Evolutionary conservation across 441 rosid species (phyloP).

Genomic region (Erodium chrysanthum): DNA sequence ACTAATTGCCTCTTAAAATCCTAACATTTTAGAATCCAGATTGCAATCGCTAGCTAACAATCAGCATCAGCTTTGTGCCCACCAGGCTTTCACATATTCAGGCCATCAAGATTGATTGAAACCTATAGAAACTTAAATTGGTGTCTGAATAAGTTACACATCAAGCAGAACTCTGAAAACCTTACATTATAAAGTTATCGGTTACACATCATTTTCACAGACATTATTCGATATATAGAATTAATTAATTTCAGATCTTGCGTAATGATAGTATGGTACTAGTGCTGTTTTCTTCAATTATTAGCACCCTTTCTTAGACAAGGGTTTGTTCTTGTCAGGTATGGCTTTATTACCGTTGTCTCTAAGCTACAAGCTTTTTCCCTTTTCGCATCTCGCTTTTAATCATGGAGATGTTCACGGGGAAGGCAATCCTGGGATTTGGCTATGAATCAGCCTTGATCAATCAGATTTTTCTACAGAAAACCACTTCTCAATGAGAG

Average conservation of each 20-base stretch:
- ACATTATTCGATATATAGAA: not conserved
- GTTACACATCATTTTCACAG: not conserved
- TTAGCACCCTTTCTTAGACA: constrained; percentile 5
- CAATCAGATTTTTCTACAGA: constrained; percentile 15
- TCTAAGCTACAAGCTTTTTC: constrained; percentile 20
- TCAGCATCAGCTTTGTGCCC: too few relatives aligned
- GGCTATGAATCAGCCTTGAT: constrained; percentile 17
- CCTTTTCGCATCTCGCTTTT: constrained; percentile 15
- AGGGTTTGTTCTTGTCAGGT: constrained; percentile 19
- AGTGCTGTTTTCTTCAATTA: constrained; percentile 12
- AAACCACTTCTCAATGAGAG: constrained; percentile 10
- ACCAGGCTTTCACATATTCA: too few relatives aligned
- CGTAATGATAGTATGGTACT: not conserved
- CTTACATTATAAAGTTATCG: not conserved
- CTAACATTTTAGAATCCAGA: too few relatives aligned
- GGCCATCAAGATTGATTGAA: too few relatives aligned
- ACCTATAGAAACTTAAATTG: too few relatives aligned
- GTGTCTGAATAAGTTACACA: not conserved
- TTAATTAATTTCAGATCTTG: constrained; percentile 6
- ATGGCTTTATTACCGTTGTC: constrained; percentile 20
- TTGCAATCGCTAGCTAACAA: too few relatives aligned
- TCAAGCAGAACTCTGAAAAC: not conserved
- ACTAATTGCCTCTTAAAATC: too few relatives aligned
- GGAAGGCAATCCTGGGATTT: constrained; percentile 8
- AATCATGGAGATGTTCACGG: constrained; percentile 15